phyloP scores from a whole-genome alignment of 2,329 filamentous ascomycete genomes.

The Scytalidium lignicola region DNA sequence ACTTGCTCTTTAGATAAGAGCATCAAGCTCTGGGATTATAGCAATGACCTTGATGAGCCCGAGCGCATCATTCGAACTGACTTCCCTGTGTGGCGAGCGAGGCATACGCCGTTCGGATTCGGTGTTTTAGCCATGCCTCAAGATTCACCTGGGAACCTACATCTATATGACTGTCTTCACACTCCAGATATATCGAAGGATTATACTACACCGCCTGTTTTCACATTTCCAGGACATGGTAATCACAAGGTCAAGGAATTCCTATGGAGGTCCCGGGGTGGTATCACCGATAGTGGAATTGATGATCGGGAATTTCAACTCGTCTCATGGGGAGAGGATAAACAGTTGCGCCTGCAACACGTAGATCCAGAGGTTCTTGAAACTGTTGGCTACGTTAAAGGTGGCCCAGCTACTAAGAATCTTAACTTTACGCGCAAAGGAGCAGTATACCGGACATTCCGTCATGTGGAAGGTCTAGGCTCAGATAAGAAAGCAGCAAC shows the following conservation, averaged over 20 bases:
- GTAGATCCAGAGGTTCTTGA: slow-evolving; percentile 60
- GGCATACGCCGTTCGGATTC: slow-evolving; percentile 84
- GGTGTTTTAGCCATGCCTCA: slow-evolving; percentile 90
- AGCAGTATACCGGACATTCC: slow-evolving; percentile 79
- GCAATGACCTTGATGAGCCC: slow-evolving; percentile 54
- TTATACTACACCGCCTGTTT: slow-evolving; percentile 42
- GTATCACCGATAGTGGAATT: slow-evolving; percentile 56
- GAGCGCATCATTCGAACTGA: slow-evolving; percentile 75
- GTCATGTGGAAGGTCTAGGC: slow-evolving; percentile 59
- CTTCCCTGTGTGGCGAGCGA: slow-evolving; percentile 86
- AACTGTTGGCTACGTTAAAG: slow-evolving; percentile 69
- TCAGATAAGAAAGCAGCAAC: slow-evolving; percentile 55
- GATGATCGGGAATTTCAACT: slow-evolving; percentile 89
- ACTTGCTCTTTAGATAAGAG: slow-evolving; percentile 90
- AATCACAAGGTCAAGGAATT: slow-evolving; percentile 81
- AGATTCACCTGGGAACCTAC: slow-evolving; percentile 76
- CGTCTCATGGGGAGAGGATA: slow-evolving; percentile 88
- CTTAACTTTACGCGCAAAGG: slow-evolving; percentile 76
- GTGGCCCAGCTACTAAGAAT: slow-evolving; percentile 56
- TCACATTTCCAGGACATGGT: slow-evolving; percentile 53
- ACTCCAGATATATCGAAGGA: slow-evolving; percentile 39
- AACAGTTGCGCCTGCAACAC: slow-evolving; percentile 72
- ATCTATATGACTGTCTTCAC: slow-evolving; percentile 69
- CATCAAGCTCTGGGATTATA: slow-evolving; percentile 91
- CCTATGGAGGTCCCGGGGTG: slow-evolving; percentile 76